Evolutionary conservation across 805 yeast genomes (phyloP).

Genomic region (Monosporozyma aquatica): DNA sequence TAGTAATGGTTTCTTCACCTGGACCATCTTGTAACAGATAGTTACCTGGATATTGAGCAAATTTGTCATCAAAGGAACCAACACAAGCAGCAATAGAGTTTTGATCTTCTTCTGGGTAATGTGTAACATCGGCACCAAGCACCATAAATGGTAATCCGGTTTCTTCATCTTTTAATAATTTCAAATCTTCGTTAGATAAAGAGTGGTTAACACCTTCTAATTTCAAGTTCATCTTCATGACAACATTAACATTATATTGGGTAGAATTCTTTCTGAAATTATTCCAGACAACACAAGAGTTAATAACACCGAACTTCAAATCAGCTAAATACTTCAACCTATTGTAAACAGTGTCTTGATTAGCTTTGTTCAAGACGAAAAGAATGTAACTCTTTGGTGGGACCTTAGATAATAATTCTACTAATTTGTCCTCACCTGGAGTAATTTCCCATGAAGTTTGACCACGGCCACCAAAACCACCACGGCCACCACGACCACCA

Average conservation of each 20-base stretch:
- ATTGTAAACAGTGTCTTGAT: conserved; percentile 12
- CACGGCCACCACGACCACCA: conserved; percentile 14
- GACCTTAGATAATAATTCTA: conserved; percentile 7
- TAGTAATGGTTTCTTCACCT: conserved; percentile 17
- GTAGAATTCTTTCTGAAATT: conserved; percentile 14
- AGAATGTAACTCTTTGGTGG: conserved; percentile 15
- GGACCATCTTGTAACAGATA: conserved; percentile 15
- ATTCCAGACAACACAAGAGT: conserved; percentile 18
- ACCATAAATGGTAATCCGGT: conserved; percentile 15
- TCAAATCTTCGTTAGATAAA: conserved; percentile 7
- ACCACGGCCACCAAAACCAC: conserved; percentile 11
- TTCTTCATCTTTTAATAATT: conserved; percentile 11
- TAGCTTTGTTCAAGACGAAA: conserved; percentile 10
- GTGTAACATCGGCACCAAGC: conserved; percentile 22
- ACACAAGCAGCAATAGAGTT: conserved; percentile 18
- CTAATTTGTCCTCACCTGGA: conserved; percentile 13
- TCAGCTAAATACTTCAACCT: conserved; percentile 18
- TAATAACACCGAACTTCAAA: conserved; percentile 15
- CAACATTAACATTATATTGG: conserved; percentile 17
- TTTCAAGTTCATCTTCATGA: conserved; percentile 20
- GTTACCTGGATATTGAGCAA: conserved; percentile 20
- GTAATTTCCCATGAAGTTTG: conserved; percentile 7
- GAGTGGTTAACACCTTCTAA: conserved; percentile 17
- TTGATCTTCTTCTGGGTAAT: conserved; percentile 20
- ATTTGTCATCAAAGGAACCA: conserved; percentile 15